phyloP scores from a whole-genome alignment of 2,329 filamentous ascomycete species.

The Stemphylium vesicarium region DNA sequence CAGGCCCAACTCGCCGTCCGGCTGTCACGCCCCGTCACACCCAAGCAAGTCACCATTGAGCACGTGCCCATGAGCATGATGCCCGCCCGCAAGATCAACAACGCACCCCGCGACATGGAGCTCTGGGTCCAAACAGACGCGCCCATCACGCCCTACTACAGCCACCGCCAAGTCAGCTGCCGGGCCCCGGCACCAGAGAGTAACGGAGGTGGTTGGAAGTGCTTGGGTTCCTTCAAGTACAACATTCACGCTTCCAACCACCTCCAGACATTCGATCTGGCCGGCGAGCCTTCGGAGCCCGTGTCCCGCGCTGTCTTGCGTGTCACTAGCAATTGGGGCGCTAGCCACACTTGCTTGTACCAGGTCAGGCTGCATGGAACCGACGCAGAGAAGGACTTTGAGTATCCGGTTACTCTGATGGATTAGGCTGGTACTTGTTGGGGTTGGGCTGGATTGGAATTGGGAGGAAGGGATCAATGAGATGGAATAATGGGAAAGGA shows the following conservation, averaged over 20 bases:
- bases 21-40: constrained; percentile 46
- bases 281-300: constrained; percentile 33
- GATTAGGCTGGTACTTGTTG: constrained; percentile 13
- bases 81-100: constrained; percentile 43
- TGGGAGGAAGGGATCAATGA: neutral
- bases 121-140: constrained; percentile 52
- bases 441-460: neutral
- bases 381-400: constrained; percentile 23
- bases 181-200: constrained; percentile 20
- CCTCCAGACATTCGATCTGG: constrained; percentile 51
- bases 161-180: constrained; percentile 18
- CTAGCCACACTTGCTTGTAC: constrained; percentile 55
- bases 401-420: constrained; percentile 27
- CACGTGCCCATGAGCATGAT: constrained; percentile 52
- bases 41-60: constrained; percentile 53
- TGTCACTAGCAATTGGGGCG: constrained; percentile 53
- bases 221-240: constrained; percentile 51
- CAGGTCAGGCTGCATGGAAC: constrained; percentile 53
- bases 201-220: constrained; percentile 42
- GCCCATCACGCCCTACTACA: constrained; percentile 27
- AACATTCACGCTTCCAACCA: constrained; percentile 50
- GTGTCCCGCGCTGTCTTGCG: constrained; percentile 49
- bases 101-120: constrained; percentile 53
- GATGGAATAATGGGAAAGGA: neutral
- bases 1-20: constrained; percentile 70